Percentiles rank a stretch among this genome's conserved stretches.
Evolutionary conservation across 2,329 filamentous ascomycete species (phyloP).

Genomic region (Monilinia fructicola): DNA sequence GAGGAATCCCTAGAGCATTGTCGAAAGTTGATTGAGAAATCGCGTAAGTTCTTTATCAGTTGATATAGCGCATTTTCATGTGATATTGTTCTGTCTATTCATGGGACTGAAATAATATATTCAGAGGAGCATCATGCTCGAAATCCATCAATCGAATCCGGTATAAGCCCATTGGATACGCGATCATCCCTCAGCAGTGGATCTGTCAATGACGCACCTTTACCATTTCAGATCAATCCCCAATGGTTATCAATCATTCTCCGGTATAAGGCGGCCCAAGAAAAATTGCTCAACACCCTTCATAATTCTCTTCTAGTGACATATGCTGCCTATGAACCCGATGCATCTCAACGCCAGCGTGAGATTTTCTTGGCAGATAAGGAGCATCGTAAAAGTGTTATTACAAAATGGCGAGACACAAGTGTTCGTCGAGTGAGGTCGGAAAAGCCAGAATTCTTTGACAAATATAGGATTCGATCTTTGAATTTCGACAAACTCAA

Average conservation of each 20-base stretch:
- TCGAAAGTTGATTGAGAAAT: conserved; percentile 45
- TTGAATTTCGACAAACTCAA: conserved; percentile 49
- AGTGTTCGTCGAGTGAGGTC: conserved; percentile 47
- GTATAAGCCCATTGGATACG: conserved; percentile 31
- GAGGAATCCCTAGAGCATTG: conserved; percentile 47
- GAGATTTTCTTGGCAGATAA: conserved; percentile 47
- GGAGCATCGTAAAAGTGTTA: conserved; percentile 45
- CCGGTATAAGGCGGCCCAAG: conserved; percentile 49
- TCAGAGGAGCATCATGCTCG: conserved; percentile 30
- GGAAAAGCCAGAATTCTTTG: conserved; percentile 48
- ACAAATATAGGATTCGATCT: conserved; percentile 49
- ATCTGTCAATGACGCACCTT: conserved; percentile 37
- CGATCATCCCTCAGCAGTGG: conserved; percentile 30
- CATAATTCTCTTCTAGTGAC: conserved; percentile 46
- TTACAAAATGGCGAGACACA: conserved; percentile 49
- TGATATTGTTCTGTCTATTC: background rate
- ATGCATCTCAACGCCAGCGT: conserved; percentile 46
- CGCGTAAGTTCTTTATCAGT: conserved; percentile 38
- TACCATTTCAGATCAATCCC: conserved; percentile 32
- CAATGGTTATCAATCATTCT: conserved; percentile 45
- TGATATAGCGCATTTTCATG: background rate
- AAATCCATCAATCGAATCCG: conserved; percentile 32
- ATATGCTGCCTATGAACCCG: conserved; percentile 48
- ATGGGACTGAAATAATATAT: background rate
- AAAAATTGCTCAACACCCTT: conserved; percentile 46